These are phyloP conservation scores for Trichoderma pleuroti DNA, from an alignment of 2,329 filamentous ascomycete genomes.

Conservation along the genomic window DNA sequence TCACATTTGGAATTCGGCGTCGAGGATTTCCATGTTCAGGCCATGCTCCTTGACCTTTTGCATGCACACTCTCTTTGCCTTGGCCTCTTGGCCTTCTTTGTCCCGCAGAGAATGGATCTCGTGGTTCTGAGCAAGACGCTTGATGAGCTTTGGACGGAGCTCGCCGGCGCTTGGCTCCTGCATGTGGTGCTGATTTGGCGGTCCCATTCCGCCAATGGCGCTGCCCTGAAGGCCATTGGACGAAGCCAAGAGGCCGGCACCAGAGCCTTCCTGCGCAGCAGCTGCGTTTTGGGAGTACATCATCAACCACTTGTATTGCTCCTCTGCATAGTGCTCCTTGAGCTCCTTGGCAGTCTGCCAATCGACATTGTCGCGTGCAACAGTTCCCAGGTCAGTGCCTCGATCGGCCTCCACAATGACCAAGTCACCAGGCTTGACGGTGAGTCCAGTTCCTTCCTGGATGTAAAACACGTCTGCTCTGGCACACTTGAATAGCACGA, in stretches of 20 bases:
- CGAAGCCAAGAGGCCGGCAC: conserved; percentile 60
- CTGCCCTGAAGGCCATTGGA: conserved; percentile 63
- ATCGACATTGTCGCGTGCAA: conserved; percentile 81
- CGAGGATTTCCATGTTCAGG: conserved; percentile 96
- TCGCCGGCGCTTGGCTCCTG: conserved; percentile 70
- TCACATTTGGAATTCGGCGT: conserved; percentile 98
- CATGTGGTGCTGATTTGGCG: conserved; percentile 67
- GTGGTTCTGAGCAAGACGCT: conserved; percentile 85
- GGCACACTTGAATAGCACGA: conserved; percentile 95
- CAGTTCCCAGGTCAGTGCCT: conserved; percentile 90
- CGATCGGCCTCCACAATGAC: conserved; percentile 98
- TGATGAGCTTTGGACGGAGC: conserved; percentile 94
- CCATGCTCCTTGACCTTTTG: conserved; percentile 94
- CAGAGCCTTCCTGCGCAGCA: conserved; percentile 57
- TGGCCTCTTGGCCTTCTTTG: conserved; percentile 96
- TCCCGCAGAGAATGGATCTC: conserved; percentile 86
- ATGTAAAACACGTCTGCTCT: conserved; percentile 96
- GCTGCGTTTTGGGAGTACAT: conserved; percentile 87
- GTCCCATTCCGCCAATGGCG: conserved; percentile 74
- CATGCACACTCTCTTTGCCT: conserved; percentile 94
- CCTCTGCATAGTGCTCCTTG: conserved; percentile 87
- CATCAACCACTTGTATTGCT: conserved; percentile 98
- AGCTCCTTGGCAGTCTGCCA: conserved; percentile 83
- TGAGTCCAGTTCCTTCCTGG: conserved; percentile 88
- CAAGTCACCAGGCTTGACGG: conserved; percentile 84